Evolutionary conservation across 225 moss, liverwort and hornwort genomes (phyloP), one percentile per base, ranked within the genome.

Genomic region (Polytrichum commune): DNA sequence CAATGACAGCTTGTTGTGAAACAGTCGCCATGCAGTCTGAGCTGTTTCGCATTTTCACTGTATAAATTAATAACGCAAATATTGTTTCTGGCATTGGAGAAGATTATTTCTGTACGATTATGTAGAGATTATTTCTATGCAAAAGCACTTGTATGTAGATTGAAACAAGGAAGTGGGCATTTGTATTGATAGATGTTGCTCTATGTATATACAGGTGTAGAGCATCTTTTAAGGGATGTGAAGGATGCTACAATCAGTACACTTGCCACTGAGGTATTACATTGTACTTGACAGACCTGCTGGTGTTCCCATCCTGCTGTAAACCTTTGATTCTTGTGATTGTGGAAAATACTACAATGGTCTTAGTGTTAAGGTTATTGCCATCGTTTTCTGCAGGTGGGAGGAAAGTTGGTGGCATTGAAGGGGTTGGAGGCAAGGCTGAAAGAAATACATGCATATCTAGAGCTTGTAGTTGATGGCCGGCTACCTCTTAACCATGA

Each of bases 201-300:
- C 33, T 29, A 26, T 24, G 55, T 69, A 27, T 71, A 26, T 75
- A 29, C 87, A 96, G 96, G 97, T 66, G 97, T 97, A 29, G 97
- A 97, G 75, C 97, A 97, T 83, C 90, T 97, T 13, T 66, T 97
- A 57, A 89, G 97, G 76, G 97, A 97, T 72, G 97, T 97, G 4
- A 97, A 97, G 79, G 97, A 97, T 82, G 97, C 94, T 67, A 97
- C 97, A 73, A 91, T 97, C 66, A 97, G 97, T 82, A 97, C 97
- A n/a, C 92, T 97, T 63, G 94, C 97, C 78, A 92, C 97, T 27
- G 94, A 97, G 89, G 97, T 97, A 74, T 18, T 75, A 64, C 53
- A 54, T 63, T 18, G 18, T 26, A 16, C 13, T 13, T 16, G 4
- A 32, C 7, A 32, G 32, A 32, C 3, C 2, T 10, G 10, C 38